Conservation (phyloP, 2,329 filamentous ascomycete genomes). For the Pseudomassariella vexata region DNA sequence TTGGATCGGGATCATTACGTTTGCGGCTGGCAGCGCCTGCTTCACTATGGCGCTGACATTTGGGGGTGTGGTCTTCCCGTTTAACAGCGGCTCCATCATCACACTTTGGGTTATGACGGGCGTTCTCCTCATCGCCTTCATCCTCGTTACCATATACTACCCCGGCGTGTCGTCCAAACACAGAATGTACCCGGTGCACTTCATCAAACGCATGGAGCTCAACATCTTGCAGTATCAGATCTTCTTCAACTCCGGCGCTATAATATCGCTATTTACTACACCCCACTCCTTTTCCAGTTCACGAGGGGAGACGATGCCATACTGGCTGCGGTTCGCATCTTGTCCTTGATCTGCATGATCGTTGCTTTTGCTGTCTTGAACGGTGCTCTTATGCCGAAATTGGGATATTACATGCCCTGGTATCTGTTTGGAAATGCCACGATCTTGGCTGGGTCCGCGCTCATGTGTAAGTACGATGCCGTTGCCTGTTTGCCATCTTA, state of each 20-base stretch:
- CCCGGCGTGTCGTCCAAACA: constrained; percentile 29
- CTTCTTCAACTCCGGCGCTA: constrained; percentile 12
- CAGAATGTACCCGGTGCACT: constrained; percentile 33
- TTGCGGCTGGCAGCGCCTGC: constrained; percentile 29
- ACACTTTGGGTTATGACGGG: constrained; percentile 36
- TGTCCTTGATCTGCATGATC: constrained; percentile 4
- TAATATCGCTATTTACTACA: constrained; percentile 32
- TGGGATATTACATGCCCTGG: constrained; percentile 2
- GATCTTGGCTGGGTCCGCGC: constrained; percentile 3
- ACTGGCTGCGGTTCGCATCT: constrained; percentile 25
- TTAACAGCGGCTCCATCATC: constrained; percentile 37
- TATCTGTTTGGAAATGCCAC: constrained; percentile 4
- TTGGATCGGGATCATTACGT: constrained; percentile 35
- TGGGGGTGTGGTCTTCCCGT: constrained; percentile 39
- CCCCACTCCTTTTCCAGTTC: constrained; percentile 44
- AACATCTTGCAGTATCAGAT: constrained; percentile 13
- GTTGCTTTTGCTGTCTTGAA: constrained; percentile 1
- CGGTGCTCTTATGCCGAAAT: constrained; percentile 1
- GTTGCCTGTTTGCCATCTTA: constrained; percentile 1
- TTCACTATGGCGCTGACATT: constrained; percentile 43
- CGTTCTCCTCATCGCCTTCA: constrained; percentile 33
- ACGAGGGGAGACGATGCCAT: constrained; percentile 30
- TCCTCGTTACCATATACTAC: constrained; percentile 30
- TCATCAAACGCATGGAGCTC: constrained; percentile 21
- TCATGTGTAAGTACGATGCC: constrained; percentile 4